Evolutionary conservation across 148 eudicot genomes (phyloP).

Genomic region (Vaccinium vitisidaea): DNA sequence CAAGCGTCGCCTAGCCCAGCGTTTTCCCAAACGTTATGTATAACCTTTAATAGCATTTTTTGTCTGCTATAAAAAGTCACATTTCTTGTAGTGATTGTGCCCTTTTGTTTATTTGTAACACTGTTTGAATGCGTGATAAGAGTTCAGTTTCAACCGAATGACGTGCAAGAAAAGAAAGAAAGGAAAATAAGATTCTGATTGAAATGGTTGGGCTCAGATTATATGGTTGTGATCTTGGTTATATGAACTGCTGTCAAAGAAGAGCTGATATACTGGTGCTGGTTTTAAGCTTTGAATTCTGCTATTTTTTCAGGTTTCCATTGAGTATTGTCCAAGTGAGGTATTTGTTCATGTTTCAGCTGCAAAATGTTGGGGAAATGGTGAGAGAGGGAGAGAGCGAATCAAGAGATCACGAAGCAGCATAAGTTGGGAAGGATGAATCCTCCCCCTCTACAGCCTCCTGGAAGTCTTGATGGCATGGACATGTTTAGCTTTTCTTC

Average conservation of each 20-base stretch:
- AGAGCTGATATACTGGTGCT: background rate
- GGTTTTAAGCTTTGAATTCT: background rate
- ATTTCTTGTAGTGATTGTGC: background rate
- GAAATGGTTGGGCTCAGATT: background rate
- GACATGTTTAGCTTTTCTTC: conserved; percentile 96
- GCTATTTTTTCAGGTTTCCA: conserved; percentile 50
- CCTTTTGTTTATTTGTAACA: background rate
- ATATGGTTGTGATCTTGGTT: background rate
- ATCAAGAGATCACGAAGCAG: conserved; percentile 77
- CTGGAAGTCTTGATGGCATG: conserved; percentile 87
- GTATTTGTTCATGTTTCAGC: conserved; percentile 71
- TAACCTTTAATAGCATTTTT: too few relatives aligned
- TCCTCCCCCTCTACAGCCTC: conserved; percentile 93
- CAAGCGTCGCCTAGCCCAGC: too few relatives aligned
- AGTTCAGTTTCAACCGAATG: background rate
- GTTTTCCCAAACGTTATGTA: too few relatives aligned
- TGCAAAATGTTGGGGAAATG: conserved; percentile 88
- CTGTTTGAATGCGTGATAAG: background rate
- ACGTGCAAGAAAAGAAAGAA: background rate
- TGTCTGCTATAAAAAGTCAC: too few relatives aligned
- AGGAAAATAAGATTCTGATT: background rate
- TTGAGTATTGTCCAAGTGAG: conserved; percentile 74
- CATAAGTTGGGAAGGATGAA: conserved; percentile 65
- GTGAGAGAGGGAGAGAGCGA: conserved; percentile 67
- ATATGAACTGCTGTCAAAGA: too few relatives aligned